Evolutionary conservation across 805 yeast species (phyloP).

Genomic region (Diddensiella transvaalensis): DNA sequence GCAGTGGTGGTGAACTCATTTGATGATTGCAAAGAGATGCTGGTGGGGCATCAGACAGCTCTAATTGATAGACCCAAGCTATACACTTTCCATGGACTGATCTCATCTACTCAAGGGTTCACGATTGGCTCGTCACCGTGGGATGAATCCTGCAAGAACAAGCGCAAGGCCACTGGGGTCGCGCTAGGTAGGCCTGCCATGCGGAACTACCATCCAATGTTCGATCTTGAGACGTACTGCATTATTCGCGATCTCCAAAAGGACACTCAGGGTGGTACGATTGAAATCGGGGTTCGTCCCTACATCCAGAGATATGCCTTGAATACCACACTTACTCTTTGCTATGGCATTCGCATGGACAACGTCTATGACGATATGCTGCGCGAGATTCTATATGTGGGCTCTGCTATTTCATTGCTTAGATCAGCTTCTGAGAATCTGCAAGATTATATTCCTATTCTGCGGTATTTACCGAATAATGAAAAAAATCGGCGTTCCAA

Average conservation of each 20-base stretch:
- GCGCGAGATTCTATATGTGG: conserved; percentile 33
- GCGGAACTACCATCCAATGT: conserved; percentile 33
- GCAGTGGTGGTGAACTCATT: conserved; percentile 67
- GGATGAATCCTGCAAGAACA: conserved; percentile 38
- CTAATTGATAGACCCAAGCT: conserved; percentile 64
- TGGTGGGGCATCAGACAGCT: conserved; percentile 48
- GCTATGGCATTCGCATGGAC: conserved; percentile 41
- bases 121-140: conserved; percentile 44
- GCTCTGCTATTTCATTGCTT: conserved; percentile 33
- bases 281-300: conserved; percentile 30
- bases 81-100: conserved; percentile 63
- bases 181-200: conserved; percentile 39
- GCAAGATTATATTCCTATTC: conserved; percentile 38
- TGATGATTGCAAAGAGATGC: conserved; percentile 49
- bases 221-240: conserved; percentile 38
- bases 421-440: conserved; percentile 38
- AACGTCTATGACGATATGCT: conserved; percentile 31
- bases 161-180: conserved; percentile 39
- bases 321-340: conserved; percentile 38
- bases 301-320: conserved; percentile 38
- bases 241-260: conserved; percentile 33
- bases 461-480: conserved; percentile 34
- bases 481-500: conserved; percentile 29
- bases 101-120: conserved; percentile 45
- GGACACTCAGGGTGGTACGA: conserved; percentile 20